These are phyloP conservation scores for Pseudodiploospora longispora DNA, from an alignment of 2,329 filamentous ascomycete species.

Conservation along the genomic window DNA sequence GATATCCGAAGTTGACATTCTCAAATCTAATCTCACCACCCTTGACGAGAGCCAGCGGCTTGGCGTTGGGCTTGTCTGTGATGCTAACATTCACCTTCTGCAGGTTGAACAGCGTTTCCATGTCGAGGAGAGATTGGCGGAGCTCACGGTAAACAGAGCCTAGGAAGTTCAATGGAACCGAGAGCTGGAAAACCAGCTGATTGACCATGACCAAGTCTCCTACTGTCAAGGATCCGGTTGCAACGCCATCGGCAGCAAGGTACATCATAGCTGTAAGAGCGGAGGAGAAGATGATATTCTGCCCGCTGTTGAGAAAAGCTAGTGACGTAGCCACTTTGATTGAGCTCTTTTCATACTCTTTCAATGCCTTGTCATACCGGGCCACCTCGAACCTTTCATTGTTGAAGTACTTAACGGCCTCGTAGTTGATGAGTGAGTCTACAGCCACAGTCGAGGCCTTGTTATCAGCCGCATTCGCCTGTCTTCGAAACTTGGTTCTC, in stretches of 20 bases:
- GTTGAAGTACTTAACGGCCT: slow-evolving; percentile 99
- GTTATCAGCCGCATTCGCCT: slow-evolving; percentile 94
- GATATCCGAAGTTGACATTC: slow-evolving; percentile 91
- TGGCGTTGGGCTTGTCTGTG: slow-evolving; percentile 66
- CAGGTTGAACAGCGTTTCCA: slow-evolving; percentile 96
- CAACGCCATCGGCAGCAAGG: slow-evolving; percentile 83
- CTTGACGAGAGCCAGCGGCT: slow-evolving; percentile 59
- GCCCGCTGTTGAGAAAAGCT: slow-evolving; percentile 85
- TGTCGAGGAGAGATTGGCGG: slow-evolving; percentile 87
- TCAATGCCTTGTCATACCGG: slow-evolving; percentile 80
- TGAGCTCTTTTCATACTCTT: slow-evolving; percentile 82
- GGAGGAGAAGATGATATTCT: slow-evolving; percentile 94
- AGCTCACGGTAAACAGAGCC: slow-evolving; percentile 97
- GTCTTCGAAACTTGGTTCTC: slow-evolving; percentile 92
- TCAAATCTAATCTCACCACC: slow-evolving; percentile 92
- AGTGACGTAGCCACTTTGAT: slow-evolving; percentile 96
- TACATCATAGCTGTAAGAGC: slow-evolving; percentile 98
- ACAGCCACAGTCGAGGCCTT: slow-evolving; percentile 90
- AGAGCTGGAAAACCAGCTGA: slow-evolving; percentile 96
- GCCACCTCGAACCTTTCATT: slow-evolving; percentile 92
- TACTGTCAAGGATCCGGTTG: slow-evolving; percentile 71
- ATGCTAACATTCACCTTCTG: slow-evolving; percentile 93
- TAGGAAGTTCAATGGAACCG: slow-evolving; percentile 92
- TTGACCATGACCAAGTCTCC: slow-evolving; percentile 98
- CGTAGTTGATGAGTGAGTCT: slow-evolving; percentile 96